Evolutionary conservation across 495 filamentous ascomycete genomes (phyloP).

Genomic region (Penicillium samsonianum): DNA sequence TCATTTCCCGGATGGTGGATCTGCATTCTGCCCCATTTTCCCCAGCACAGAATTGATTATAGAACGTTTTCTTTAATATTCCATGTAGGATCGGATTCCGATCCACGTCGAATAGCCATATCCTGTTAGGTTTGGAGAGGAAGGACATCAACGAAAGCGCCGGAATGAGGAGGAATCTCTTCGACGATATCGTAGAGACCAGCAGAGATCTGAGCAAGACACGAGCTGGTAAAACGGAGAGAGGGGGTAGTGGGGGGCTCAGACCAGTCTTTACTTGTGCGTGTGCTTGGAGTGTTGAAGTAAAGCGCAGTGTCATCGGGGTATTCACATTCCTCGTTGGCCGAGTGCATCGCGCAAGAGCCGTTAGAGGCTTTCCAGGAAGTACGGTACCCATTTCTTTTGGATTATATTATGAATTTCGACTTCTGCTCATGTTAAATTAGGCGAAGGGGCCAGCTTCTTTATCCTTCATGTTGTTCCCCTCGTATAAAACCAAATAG

Average conservation of each 20-base stretch:
- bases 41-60: slow-evolving; percentile 51
- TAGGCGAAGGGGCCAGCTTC: neutral
- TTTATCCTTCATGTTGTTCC: slow-evolving; percentile 1
- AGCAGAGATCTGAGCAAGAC: slow-evolving; percentile 73
- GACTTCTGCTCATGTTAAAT: neutral
- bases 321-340: slow-evolving; percentile 1
- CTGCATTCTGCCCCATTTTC: slow-evolving; percentile 39
- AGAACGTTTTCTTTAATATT: slow-evolving; percentile 47
- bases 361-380: slow-evolving; percentile 8
- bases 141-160: slow-evolving; percentile 63
- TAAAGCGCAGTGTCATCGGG: neutral
- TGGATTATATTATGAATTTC: neutral
- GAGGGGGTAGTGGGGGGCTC: slow-evolving; percentile 39
- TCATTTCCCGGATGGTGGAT: slow-evolving; percentile 37
- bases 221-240: slow-evolving; percentile 67
- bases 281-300: slow-evolving; percentile 9
- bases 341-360: slow-evolving; percentile 6
- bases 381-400: slow-evolving; percentile 14
- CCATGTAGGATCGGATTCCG: slow-evolving; percentile 43
- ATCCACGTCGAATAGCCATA: slow-evolving; percentile 41
- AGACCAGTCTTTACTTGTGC: slow-evolving; percentile 1
- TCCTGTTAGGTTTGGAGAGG: slow-evolving; percentile 43
- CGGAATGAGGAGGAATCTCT: slow-evolving; percentile 62
- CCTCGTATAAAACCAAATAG: neutral
- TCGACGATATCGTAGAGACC: slow-evolving; percentile 74